Evolutionary conservation across 2,329 filamentous ascomycete species (phyloP).

Genomic region (Colletotrichum tropicicola): DNA sequence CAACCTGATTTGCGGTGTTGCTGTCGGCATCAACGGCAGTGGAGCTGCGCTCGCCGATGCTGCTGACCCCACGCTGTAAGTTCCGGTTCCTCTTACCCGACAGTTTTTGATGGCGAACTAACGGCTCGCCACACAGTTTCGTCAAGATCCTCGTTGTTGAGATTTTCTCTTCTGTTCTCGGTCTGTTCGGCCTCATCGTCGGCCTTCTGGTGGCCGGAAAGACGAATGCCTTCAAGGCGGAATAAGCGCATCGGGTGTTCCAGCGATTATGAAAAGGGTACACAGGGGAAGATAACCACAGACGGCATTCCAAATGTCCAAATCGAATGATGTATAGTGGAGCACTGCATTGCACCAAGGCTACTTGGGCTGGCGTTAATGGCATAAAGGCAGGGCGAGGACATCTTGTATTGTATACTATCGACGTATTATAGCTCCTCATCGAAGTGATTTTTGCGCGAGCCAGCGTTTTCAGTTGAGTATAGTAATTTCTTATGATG

Average conservation of each 20-base stretch:
- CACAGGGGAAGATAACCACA: slow-evolving; percentile 11
- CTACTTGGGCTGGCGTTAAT: slow-evolving; percentile 32
- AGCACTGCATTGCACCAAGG: slow-evolving; percentile 34
- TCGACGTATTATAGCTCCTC: slow-evolving; percentile 28
- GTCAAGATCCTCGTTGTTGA: slow-evolving; percentile 99
- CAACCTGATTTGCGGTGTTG: slow-evolving; percentile 95
- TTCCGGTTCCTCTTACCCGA: no score
- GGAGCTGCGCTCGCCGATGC: slow-evolving; percentile 96
- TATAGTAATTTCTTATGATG: no score
- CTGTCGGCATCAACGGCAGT: slow-evolving; percentile 97
- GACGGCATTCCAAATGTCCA: slow-evolving; percentile 10
- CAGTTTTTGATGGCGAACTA: no score
- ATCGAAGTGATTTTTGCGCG: slow-evolving; percentile 23
- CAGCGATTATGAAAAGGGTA: neutral
- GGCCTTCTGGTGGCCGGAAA: slow-evolving; percentile 89
- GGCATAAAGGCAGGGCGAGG: slow-evolving; percentile 32
- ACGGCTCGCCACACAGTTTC: slow-evolving; percentile 70
- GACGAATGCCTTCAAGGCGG: slow-evolving; percentile 74
- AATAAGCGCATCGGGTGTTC: slow-evolving; percentile 20
- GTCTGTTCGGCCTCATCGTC: slow-evolving; percentile 95
- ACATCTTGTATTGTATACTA: slow-evolving; percentile 32
- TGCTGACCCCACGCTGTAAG: slow-evolving; percentile 87
- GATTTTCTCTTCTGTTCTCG: slow-evolving; percentile 98
- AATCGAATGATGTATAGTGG: slow-evolving; percentile 25
- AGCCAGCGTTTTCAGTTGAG: neutral